Percentiles rank a stretch among this genome's conserved stretches.
These are phyloP conservation scores for Pyrenophora graminea DNA, from an alignment of 2,329 filamentous ascomycete genomes.

Conservation along the genomic window DNA sequence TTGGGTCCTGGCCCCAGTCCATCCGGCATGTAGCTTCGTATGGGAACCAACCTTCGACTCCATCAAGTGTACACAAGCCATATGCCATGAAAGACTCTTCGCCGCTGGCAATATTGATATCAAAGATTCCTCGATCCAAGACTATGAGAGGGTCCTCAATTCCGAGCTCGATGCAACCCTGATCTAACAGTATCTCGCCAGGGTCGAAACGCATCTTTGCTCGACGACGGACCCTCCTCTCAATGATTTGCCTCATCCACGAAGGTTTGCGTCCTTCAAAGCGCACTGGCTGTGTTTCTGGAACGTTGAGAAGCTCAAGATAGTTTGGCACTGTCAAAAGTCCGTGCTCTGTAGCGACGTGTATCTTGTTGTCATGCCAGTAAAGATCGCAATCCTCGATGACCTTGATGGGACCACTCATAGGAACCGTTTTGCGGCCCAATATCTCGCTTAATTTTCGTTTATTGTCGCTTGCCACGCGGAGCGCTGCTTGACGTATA, in stretches of 20 bases:
- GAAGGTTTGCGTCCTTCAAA: slow-evolving; percentile 22
- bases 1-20: slow-evolving; percentile 6
- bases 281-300: slow-evolving; percentile 19
- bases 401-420: slow-evolving; percentile 2
- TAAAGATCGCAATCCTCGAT: slow-evolving; percentile 26
- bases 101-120: background rate
- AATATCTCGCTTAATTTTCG: slow-evolving; percentile 7
- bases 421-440: slow-evolving; percentile 8
- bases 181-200: background rate
- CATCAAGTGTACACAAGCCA: slow-evolving; percentile 1
- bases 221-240: background rate
- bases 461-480: background rate
- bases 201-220: background rate
- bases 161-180: background rate
- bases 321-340: slow-evolving; percentile 21
- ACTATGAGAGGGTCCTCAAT: background rate
- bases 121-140: slow-evolving; percentile 1
- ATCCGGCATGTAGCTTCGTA: slow-evolving; percentile 7
- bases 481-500: slow-evolving; percentile 2
- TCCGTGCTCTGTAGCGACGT: slow-evolving; percentile 23
- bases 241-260: slow-evolving; percentile 15
- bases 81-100: slow-evolving; percentile 3
- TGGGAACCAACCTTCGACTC: slow-evolving; percentile 7
- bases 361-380: slow-evolving; percentile 14
- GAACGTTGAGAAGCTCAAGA: slow-evolving; percentile 19